phyloP scores from a whole-genome alignment of 2,329 filamentous ascomycete genomes.

The Exophiala mesophila region DNA sequence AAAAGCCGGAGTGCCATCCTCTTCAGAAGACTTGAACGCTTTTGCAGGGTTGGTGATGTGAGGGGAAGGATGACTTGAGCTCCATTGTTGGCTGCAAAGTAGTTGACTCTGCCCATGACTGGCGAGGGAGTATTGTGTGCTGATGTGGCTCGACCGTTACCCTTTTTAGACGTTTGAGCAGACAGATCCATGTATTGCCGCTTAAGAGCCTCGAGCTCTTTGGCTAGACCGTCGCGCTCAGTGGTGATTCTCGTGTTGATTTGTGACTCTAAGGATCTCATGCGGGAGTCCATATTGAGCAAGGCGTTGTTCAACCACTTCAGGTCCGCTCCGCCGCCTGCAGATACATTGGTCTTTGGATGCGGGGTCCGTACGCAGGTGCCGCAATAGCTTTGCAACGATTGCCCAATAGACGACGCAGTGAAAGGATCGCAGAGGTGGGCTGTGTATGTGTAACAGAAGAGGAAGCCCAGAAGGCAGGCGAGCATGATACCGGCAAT shows the following conservation, averaged over 20 bases:
- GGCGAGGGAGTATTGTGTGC: slow-evolving; percentile 21
- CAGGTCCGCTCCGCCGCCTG: slow-evolving; percentile 14
- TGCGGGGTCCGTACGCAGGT: slow-evolving; percentile 11
- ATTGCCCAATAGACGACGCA: slow-evolving; percentile 13
- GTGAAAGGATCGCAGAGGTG: slow-evolving; percentile 20
- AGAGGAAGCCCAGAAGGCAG: slow-evolving; percentile 10
- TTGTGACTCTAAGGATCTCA: slow-evolving; percentile 18
- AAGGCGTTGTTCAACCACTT: slow-evolving; percentile 17
- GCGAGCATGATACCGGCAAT: slow-evolving; percentile 12
- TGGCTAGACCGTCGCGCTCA: slow-evolving; percentile 10
- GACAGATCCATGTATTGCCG: slow-evolving; percentile 20
- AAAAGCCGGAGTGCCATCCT: slow-evolving; percentile 22
- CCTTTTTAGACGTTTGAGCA: slow-evolving; percentile 12
- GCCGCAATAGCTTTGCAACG: slow-evolving; percentile 23
- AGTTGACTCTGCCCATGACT: slow-evolving; percentile 57
- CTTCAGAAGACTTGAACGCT: slow-evolving; percentile 23
- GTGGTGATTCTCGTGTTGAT: slow-evolving; percentile 19
- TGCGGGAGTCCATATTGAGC: slow-evolving; percentile 19
- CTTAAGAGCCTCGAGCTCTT: slow-evolving; percentile 17
- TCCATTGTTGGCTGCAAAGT: slow-evolving; percentile 62
- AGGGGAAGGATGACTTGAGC: slow-evolving; percentile 57
- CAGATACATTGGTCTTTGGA: slow-evolving; percentile 16
- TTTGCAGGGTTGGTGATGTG: slow-evolving; percentile 54
- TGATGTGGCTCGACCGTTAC: not conserved
- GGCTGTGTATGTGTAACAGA: slow-evolving; percentile 20